Conservation (phyloP, 257 asterid genomes). For the Solanum pinnatisectum region DNA sequence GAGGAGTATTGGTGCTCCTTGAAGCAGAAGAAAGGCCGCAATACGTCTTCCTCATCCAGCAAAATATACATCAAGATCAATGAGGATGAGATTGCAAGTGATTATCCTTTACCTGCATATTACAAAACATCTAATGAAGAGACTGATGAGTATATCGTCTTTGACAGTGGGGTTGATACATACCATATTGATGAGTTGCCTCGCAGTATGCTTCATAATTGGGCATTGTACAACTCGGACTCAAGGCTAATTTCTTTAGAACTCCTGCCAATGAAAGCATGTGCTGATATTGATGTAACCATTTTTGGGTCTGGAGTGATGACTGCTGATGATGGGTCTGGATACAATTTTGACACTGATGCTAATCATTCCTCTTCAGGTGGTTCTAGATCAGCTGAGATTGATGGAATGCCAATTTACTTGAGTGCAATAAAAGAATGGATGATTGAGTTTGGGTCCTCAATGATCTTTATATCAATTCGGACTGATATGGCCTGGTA, state of each 20-base stretch:
- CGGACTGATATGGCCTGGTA: constrained; percentile 98
- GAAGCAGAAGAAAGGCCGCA: constrained; percentile 60
- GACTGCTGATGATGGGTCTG: constrained; percentile 87
- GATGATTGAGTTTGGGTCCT: constrained; percentile 86
- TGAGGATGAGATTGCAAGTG: constrained; percentile 95
- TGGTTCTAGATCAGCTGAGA: constrained; percentile 36
- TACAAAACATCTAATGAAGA: constrained; percentile 62
- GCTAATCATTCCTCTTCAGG: constrained; percentile 39
- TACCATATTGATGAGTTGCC: constrained; percentile 61
- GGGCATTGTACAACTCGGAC: constrained; percentile 94
- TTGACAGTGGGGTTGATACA: constrained; percentile 51
- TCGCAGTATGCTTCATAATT: constrained; percentile 70
- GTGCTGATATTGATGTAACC: constrained; percentile 82
- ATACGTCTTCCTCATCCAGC: constrained; percentile 37
- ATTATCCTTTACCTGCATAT: constrained; percentile 90
- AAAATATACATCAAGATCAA: constrained; percentile 82
- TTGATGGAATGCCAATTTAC: constrained; percentile 74
- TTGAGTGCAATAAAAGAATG: constrained; percentile 92
- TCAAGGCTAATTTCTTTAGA: constrained; percentile 80
- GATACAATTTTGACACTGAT: constrained; percentile 66
- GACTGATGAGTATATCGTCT: constrained; percentile 77
- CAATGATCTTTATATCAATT: constrained; percentile 67
- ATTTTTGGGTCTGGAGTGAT: constrained; percentile 84
- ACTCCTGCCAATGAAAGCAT: constrained; percentile 87
- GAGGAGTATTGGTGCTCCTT: constrained; percentile 70